A percentile compares a stretch with the other conserved stretches of the same genome.
Conservation (phyloP, 805 yeast species). For the Metschnikowia arizonensis region DNA sequence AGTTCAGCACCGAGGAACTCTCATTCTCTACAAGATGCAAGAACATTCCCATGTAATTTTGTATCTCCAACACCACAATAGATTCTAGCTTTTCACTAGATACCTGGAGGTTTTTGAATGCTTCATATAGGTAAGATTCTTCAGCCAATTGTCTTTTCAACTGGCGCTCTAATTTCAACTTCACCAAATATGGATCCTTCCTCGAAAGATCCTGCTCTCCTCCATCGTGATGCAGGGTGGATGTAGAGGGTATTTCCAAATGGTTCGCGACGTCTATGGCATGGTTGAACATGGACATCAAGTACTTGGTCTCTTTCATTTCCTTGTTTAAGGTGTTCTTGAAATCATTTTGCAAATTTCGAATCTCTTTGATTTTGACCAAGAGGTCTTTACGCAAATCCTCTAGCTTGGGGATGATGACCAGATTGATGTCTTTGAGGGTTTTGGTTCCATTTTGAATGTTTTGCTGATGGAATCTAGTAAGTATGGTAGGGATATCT, state of each 20-base stretch:
- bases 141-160: constrained; percentile 73
- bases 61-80: constrained; percentile 82
- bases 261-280: constrained; percentile 63
- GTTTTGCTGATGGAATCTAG: constrained; percentile 45
- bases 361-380: constrained; percentile 84
- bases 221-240: constrained; percentile 13
- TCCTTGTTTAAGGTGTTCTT: constrained; percentile 70
- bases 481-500: constrained; percentile 69
- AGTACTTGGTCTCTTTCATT: constrained; percentile 30
- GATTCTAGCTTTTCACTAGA: constrained; percentile 84
- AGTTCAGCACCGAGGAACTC: constrained; percentile 65
- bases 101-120: constrained; percentile 78
- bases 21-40: constrained; percentile 69
- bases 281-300: constrained; percentile 48
- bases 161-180: constrained; percentile 67
- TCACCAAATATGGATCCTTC: constrained; percentile 80
- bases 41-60: constrained; percentile 70
- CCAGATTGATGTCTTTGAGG: constrained; percentile 45
- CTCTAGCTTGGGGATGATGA: constrained; percentile 52
- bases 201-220: constrained; percentile 32
- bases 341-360: constrained; percentile 78
- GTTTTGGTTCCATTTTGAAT: constrained; percentile 38
- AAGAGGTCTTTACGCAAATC: constrained; percentile 66
- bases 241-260: constrained; percentile 24
- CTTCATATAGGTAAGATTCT: constrained; percentile 85